Percentiles rank a stretch among this genome's conserved stretches.
Evolutionary conservation across 805 yeast species (phyloP).

Genomic region (Candida dajiaensis): DNA sequence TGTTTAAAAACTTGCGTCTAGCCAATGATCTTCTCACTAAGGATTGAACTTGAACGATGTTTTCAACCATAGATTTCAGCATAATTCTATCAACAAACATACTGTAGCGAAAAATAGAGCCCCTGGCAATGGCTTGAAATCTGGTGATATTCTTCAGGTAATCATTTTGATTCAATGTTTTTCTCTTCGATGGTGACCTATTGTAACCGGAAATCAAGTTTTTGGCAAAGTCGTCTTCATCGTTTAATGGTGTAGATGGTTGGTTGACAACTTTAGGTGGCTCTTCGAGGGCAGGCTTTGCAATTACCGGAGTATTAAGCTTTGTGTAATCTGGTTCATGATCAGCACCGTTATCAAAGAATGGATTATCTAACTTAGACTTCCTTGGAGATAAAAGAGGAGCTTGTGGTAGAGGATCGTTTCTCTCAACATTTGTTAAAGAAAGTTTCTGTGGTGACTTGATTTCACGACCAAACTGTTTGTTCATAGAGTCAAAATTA

Average conservation of each 20-base stretch:
- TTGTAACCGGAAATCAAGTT: slow-evolving; percentile 11
- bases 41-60: slow-evolving; percentile 43
- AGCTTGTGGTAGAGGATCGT: background rate
- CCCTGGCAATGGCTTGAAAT: slow-evolving; percentile 68
- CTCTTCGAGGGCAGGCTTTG: background rate
- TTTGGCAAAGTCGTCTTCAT: slow-evolving; percentile 4
- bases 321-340: slow-evolving; percentile 3
- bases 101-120: slow-evolving; percentile 58
- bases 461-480: slow-evolving; percentile 31
- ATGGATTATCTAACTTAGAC: slow-evolving; percentile 12
- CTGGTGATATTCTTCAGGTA: slow-evolving; percentile 31
- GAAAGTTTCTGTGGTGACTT: slow-evolving; percentile 13
- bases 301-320: background rate
- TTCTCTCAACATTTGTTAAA: background rate
- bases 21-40: slow-evolving; percentile 43
- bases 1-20: slow-evolving; percentile 19
- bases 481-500: slow-evolving; percentile 57
- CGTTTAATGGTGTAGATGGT: background rate
- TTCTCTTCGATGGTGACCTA: slow-evolving; percentile 18
- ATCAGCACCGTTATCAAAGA: slow-evolving; percentile 10
- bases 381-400: slow-evolving; percentile 1
- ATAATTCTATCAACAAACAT: slow-evolving; percentile 59
- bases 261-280: background rate
- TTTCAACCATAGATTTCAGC: slow-evolving; percentile 49
- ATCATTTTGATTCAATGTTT: slow-evolving; percentile 16